phyloP scores from a whole-genome alignment of 2,329 filamentous ascomycete genomes.

The Penicillium capsulatum region DNA sequence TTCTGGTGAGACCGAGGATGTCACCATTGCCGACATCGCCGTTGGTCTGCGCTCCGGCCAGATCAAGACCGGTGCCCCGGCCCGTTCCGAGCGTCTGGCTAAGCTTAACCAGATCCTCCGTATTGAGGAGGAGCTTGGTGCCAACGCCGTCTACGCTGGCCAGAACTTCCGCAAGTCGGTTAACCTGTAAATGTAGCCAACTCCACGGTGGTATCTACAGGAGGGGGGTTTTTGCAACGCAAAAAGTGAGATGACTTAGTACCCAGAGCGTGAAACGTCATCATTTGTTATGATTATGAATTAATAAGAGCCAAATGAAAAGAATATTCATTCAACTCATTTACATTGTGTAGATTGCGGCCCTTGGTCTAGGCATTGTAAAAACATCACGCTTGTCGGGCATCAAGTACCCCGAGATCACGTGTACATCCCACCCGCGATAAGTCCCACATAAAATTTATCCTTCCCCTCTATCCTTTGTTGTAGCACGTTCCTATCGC shows the following conservation, averaged over 20 bases:
- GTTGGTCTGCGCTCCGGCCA: slow-evolving; percentile 94
- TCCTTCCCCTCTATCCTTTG: slow-evolving; percentile 21
- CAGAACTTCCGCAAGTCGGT: slow-evolving; percentile 86
- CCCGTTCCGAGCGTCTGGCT: slow-evolving; percentile 93
- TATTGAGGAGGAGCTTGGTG: slow-evolving; percentile 97
- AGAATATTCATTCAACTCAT: slow-evolving; percentile 7
- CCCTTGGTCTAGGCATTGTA: neutral
- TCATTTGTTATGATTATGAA: slow-evolving; percentile 28
- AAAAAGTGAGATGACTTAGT: slow-evolving; percentile 18
- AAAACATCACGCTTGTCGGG: slow-evolving; percentile 14
- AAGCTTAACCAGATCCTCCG: slow-evolving; percentile 99
- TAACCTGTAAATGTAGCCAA: slow-evolving; percentile 63
- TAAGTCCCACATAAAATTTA: slow-evolving; percentile 31
- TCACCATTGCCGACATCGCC: slow-evolving; percentile 96
- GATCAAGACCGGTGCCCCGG: slow-evolving; percentile 98
- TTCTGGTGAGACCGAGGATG: slow-evolving; percentile 98
- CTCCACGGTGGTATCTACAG: neutral
- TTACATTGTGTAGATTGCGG: neutral
- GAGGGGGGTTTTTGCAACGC: neutral
- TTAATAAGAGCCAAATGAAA: slow-evolving; percentile 25
- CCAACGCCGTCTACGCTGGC: slow-evolving; percentile 87
- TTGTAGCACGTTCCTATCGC: slow-evolving; percentile 17
- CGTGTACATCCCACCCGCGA: slow-evolving; percentile 21
- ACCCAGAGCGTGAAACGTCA: slow-evolving; percentile 7
- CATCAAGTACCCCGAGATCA: slow-evolving; percentile 18